phyloP scores from a whole-genome alignment of 108 stramenopile genomes.

The Bacterosira constricta region DNA sequence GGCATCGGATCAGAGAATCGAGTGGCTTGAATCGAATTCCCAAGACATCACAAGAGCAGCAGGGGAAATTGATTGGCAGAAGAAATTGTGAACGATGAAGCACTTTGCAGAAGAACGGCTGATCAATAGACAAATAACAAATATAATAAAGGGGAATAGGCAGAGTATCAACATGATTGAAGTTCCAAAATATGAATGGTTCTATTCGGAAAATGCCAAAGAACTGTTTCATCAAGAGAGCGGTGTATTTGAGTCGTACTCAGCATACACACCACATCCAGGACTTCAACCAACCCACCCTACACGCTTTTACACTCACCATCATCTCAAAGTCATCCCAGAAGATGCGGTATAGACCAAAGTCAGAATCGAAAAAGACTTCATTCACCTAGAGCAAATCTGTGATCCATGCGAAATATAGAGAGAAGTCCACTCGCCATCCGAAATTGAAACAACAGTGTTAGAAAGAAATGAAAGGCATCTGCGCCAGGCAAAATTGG shows the following conservation, averaged over 20 bases:
- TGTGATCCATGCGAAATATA: too few species aligned
- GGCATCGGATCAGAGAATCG: background rate
- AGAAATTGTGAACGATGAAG: background rate
- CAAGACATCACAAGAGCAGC: background rate
- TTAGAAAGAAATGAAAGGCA: too few species aligned
- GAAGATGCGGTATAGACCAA: background rate
- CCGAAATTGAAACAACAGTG: too few species aligned
- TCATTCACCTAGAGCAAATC: too few species aligned
- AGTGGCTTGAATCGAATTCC: background rate
- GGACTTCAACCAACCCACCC: too few species aligned
- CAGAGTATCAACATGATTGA: background rate
- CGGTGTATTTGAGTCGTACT: background rate
- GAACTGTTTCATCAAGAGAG: background rate
- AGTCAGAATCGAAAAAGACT: background rate
- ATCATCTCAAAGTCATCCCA: background rate
- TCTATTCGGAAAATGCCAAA: background rate
- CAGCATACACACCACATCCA: too few species aligned
- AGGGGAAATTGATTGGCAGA: background rate
- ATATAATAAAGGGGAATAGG: background rate
- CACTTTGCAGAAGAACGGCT: background rate
- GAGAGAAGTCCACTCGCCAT: too few species aligned
- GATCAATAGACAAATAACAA: background rate
- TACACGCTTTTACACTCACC: background rate
- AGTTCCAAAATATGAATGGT: constrained; percentile 1
- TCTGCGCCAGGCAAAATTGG: too few species aligned